Percentiles rank a stretch among this genome's conserved stretches.
phyloP scores from a whole-genome alignment of 495 filamentous ascomycete genomes.

The Achaetomiella virescens region DNA sequence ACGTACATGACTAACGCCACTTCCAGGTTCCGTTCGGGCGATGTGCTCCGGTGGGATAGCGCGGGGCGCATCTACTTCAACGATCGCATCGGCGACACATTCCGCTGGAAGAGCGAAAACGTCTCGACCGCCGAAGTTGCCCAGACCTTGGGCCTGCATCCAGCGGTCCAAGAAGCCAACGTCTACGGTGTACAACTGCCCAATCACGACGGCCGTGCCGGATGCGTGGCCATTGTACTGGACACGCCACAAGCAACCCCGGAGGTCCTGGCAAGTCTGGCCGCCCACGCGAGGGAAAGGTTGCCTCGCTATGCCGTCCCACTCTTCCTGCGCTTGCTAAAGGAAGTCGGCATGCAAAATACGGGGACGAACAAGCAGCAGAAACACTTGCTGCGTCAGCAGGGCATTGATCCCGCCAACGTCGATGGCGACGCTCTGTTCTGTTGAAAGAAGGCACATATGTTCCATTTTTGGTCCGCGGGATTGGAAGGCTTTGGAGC shows the following conservation, averaged over 20 bases:
- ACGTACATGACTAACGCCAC: neutral
- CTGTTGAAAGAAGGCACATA: slow-evolving; percentile 60
- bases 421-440: slow-evolving; percentile 56
- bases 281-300: slow-evolving; percentile 44
- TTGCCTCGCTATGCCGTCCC: slow-evolving; percentile 73
- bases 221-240: slow-evolving; percentile 67
- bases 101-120: slow-evolving; percentile 95
- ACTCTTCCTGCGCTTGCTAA: slow-evolving; percentile 64
- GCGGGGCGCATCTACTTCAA: slow-evolving; percentile 78
- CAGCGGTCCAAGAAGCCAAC: slow-evolving; percentile 69
- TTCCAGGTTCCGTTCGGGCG: slow-evolving; percentile 65
- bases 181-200: slow-evolving; percentile 84
- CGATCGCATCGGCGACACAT: slow-evolving; percentile 90
- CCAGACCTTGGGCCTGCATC: slow-evolving; percentile 60
- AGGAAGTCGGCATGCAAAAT: slow-evolving; percentile 46
- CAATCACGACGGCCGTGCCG: slow-evolving; percentile 78
- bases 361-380: slow-evolving; percentile 89
- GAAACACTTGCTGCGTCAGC: slow-evolving; percentile 58
- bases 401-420: slow-evolving; percentile 63
- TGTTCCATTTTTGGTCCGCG: slow-evolving; percentile 62
- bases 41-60: slow-evolving; percentile 64
- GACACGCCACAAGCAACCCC: slow-evolving; percentile 24
- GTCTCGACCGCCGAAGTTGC: slow-evolving; percentile 79
- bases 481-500: slow-evolving; percentile 63
- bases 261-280: slow-evolving; percentile 49